These are phyloP conservation scores for Geotrichum ghanense DNA, from an alignment of 805 yeast species.

Conservation along the genomic window DNA sequence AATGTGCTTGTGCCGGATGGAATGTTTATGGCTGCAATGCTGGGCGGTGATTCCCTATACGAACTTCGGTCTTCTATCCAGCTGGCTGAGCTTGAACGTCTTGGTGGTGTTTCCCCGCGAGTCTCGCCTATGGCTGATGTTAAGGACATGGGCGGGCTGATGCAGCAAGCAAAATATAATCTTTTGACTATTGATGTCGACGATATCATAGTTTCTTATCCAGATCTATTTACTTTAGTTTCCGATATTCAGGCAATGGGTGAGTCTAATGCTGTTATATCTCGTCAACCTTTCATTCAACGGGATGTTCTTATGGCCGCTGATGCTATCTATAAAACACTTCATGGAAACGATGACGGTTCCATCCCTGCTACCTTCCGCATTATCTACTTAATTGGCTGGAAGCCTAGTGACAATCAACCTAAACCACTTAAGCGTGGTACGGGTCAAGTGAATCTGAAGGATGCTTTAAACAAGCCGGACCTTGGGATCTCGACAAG, in stretches of 20 bases:
- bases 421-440: constrained; percentile 70
- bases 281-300: constrained; percentile 32
- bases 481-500: too few relatives aligned
- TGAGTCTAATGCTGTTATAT: constrained; percentile 56
- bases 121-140: constrained; percentile 73
- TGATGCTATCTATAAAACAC: constrained; percentile 55
- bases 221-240: constrained; percentile 54
- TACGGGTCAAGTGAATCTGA: constrained; percentile 52
- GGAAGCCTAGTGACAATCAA: constrained; percentile 64
- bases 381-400: constrained; percentile 75
- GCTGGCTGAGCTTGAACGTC: constrained; percentile 69
- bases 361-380: constrained; percentile 72
- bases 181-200: constrained; percentile 78
- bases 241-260: constrained; percentile 75
- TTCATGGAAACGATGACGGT: constrained; percentile 56
- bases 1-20: constrained; percentile 65
- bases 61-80: constrained; percentile 73
- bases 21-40: constrained; percentile 65
- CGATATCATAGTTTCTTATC: constrained; percentile 69
- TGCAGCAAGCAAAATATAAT: constrained; percentile 68
- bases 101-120: constrained; percentile 71
- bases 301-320: constrained; percentile 65
- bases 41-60: constrained; percentile 78
- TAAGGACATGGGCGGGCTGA: constrained; percentile 59
- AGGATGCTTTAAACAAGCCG: constrained; percentile 33